phyloP scores from a whole-genome alignment of 495 filamentous ascomycete genomes.

The Echria macrotheca region DNA sequence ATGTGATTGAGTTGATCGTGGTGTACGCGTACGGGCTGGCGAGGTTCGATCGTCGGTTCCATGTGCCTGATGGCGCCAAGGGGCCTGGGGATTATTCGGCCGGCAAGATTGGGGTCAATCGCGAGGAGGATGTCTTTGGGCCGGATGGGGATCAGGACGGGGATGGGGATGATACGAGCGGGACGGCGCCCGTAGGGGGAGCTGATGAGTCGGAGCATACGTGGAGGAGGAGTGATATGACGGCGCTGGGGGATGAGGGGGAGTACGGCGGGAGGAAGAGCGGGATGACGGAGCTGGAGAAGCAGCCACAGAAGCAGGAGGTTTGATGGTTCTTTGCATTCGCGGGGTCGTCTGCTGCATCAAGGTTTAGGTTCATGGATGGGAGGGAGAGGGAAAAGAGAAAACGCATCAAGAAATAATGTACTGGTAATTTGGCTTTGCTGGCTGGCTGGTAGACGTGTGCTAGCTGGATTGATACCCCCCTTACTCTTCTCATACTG shows the following conservation, averaged over 20 bases:
- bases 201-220: not conserved
- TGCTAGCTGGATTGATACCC: not conserved
- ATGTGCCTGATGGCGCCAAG: constrained; percentile 49
- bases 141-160: not conserved
- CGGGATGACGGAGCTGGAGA: not conserved
- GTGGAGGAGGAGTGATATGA: not conserved
- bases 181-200: not conserved
- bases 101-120: not conserved
- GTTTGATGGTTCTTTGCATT: no score
- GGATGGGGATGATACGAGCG: constrained; percentile 1
- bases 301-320: not conserved
- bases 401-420: no score
- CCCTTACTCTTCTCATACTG: not conserved
- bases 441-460: no score
- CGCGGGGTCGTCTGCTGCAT: no score
- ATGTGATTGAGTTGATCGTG: constrained; percentile 64
- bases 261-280: not conserved
- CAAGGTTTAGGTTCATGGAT: no score
- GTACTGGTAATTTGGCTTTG: no score
- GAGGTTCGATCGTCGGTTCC: constrained; percentile 68
- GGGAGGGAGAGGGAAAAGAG: no score
- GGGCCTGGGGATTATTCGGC: constrained; percentile 1
- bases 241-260: not conserved
- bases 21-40: constrained; percentile 55
- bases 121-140: constrained; percentile 8